A percentile compares a stretch with the other conserved stretches of the same genome.
phyloP scores from a whole-genome alignment of 163 green algal genomes.

The Volvox carteri region DNA sequence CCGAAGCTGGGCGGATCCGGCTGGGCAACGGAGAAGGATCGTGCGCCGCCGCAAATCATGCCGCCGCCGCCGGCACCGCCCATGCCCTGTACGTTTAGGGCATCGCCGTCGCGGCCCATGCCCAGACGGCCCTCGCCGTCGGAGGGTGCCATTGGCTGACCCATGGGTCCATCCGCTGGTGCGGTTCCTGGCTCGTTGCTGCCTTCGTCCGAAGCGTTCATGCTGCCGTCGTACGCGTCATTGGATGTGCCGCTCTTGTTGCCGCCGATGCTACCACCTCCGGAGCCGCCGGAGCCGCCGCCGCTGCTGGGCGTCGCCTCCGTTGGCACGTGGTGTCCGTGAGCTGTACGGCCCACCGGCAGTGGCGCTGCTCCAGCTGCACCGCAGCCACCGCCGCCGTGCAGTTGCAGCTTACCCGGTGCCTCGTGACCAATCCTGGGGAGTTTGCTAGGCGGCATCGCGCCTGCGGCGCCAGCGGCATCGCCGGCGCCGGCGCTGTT shows the following conservation, averaged over 20 bases:
- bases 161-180: slow-evolving; percentile 54
- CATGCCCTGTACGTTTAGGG: slow-evolving; percentile 38
- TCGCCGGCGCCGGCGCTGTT: neutral
- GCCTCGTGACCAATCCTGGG: neutral
- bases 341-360: slow-evolving; percentile 4
- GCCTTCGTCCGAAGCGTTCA: slow-evolving; percentile 72
- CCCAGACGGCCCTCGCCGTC: slow-evolving; percentile 23
- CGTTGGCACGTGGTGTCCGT: neutral
- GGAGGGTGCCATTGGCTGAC: slow-evolving; percentile 38
- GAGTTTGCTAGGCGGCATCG: slow-evolving; percentile 39
- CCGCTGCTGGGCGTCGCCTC: slow-evolving; percentile 44
- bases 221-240: slow-evolving; percentile 51
- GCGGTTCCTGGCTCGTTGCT: slow-evolving; percentile 69
- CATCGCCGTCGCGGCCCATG: slow-evolving; percentile 5
- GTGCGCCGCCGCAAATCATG: slow-evolving; percentile 18
- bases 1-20: slow-evolving; percentile 13
- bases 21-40: slow-evolving; percentile 55
- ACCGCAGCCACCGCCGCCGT: neutral
- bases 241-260: slow-evolving; percentile 56
- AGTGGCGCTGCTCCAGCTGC: neutral
- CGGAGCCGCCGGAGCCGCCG: slow-evolving; percentile 36
- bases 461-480: neutral
- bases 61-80: neutral
- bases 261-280: slow-evolving; percentile 61
- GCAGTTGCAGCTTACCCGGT: neutral